Conservation (phyloP, 2,329 filamentous ascomycete genomes). For the Fusarium sp. region DNA sequence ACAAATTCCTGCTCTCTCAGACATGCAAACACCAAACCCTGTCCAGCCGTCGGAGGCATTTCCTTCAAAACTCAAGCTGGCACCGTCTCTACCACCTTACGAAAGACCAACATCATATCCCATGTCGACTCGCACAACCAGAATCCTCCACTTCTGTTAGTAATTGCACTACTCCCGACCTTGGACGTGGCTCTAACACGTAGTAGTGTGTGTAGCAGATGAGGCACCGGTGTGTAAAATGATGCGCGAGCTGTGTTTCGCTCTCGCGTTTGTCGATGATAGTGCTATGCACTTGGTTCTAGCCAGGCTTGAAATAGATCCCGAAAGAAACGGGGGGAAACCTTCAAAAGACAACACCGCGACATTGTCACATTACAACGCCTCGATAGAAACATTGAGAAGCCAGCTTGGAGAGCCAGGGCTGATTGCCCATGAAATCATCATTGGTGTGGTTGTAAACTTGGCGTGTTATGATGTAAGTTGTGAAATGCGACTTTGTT, state of each 20-base stretch:
- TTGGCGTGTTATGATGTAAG: conserved; percentile 1
- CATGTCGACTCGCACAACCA: not conserved
- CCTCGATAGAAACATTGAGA: not conserved
- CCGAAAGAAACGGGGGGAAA: not conserved
- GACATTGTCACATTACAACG: not conserved
- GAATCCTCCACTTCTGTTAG: not conserved
- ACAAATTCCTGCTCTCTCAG: not conserved
- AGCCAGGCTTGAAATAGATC: not conserved
- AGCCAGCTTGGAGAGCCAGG: not conserved
- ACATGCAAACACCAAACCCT: not conserved
- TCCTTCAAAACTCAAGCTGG: not conserved
- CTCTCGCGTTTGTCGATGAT: conserved; percentile 24
- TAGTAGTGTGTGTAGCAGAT: not conserved
- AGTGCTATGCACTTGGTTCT: conserved; percentile 22
- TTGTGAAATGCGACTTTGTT: not conserved
- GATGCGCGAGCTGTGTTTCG: conserved; percentile 20
- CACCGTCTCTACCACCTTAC: not conserved
- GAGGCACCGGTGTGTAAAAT: conserved; percentile 1
- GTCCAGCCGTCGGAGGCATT: not conserved
- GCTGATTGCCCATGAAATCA: not conserved
- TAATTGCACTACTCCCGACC: not conserved
- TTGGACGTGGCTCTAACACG: not conserved
- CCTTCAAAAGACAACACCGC: not conserved
- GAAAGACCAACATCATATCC: not conserved
- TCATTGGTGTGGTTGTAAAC: conserved; percentile 1